phyloP scores from a whole-genome alignment of 331 rosid species.

The Prunus yedoensis region DNA sequence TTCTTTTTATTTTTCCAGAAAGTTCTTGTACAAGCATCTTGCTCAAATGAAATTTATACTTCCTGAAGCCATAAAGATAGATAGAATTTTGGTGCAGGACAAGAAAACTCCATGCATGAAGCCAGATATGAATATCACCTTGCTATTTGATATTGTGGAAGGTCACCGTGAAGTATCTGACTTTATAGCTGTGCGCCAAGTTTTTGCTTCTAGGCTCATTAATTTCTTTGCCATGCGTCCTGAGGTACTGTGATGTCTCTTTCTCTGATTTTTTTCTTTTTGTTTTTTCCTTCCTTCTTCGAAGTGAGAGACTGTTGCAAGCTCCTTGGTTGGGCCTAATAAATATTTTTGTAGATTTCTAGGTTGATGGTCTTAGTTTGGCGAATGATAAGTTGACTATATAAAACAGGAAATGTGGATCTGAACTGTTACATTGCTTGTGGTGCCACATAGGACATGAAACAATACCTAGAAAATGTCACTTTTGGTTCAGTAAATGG shows the following conservation, averaged over 20 bases:
- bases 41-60: conserved; percentile 66
- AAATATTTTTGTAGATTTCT: not conserved
- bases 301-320: conserved; percentile 2
- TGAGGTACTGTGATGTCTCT: conserved; percentile 42
- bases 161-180: conserved; percentile 38
- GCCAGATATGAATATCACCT: conserved; percentile 54
- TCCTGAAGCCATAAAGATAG: conserved; percentile 54
- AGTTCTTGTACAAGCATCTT: conserved; percentile 54
- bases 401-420: conserved; percentile 12
- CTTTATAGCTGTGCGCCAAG: conserved; percentile 42
- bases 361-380: not conserved
- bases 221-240: conserved; percentile 47
- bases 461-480: conserved; percentile 4
- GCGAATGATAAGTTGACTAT: conserved; percentile 4
- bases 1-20: conserved; percentile 41
- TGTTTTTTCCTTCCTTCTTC: not conserved
- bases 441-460: not conserved
- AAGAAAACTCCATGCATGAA: conserved; percentile 54
- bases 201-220: conserved; percentile 51
- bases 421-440: not conserved
- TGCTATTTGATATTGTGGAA: conserved; percentile 47
- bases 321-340: conserved; percentile 20
- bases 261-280: conserved; percentile 5
- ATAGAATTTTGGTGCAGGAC: conserved; percentile 50
- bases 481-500: not conserved